These are phyloP conservation scores for Pyrenopolyporus hunteri DNA, from an alignment of 495 filamentous ascomycete genomes.

Conservation along the genomic window DNA sequence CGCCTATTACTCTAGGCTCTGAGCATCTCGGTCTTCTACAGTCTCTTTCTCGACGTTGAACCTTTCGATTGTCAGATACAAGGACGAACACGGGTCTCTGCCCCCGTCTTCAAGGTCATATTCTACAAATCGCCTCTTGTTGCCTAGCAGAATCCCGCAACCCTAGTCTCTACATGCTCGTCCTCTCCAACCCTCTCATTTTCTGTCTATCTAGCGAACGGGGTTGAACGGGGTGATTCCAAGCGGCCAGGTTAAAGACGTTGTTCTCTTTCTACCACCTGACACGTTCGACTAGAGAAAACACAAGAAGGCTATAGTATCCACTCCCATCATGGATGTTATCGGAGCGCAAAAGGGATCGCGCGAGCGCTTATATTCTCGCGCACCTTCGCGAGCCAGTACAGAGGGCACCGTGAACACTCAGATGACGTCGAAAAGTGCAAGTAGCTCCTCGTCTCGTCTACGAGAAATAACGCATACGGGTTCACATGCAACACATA, in stretches of 20 bases:
- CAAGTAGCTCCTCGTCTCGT: slow-evolving; percentile 45
- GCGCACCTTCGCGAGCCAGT: slow-evolving; percentile 50
- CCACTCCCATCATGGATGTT: slow-evolving; percentile 25
- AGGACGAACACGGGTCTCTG: background rate
- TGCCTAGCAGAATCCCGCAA: background rate
- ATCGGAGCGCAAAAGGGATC: slow-evolving; percentile 24
- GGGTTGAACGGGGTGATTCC: background rate
- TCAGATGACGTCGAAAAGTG: slow-evolving; percentile 47
- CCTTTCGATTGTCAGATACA: background rate
- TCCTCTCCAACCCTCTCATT: background rate
- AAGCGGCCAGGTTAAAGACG: background rate
- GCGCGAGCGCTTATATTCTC: slow-evolving; percentile 43
- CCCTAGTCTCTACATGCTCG: background rate
- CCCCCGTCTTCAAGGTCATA: background rate
- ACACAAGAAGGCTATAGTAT: background rate
- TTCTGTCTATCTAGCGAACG: background rate
- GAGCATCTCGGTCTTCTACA: slow-evolving; percentile 12
- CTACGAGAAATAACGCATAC: slow-evolving; percentile 30
- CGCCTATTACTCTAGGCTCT: slow-evolving; percentile 21
- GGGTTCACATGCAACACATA: slow-evolving; percentile 36
- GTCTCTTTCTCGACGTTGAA: slow-evolving; percentile 18
- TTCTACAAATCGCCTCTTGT: background rate
- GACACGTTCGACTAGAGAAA: background rate
- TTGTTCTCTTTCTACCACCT: background rate
- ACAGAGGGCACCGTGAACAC: slow-evolving; percentile 48